Base-by-base conservation (phyloP, 352 stramenopile species). In the Peronospora destructor region DNA sequence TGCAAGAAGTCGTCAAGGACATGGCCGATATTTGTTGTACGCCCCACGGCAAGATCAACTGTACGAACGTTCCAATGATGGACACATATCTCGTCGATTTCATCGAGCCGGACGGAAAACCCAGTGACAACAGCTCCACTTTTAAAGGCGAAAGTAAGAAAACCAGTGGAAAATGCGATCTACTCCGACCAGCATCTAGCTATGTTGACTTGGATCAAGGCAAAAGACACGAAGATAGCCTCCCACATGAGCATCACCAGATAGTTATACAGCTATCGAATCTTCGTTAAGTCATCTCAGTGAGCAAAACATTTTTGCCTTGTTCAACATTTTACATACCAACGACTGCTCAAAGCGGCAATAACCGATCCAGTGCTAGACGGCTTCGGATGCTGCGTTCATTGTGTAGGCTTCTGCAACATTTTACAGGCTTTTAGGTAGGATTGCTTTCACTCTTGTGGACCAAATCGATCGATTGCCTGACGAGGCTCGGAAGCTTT, bases 1-100 rank as follows among this genome's bases (percentile, higher is more conserved):
- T 93, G 6, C 82, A 87, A 59, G 73, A 88, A 10, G 79, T 91
- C 13, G 76, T 90, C 37, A 81, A 84, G 38, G 79, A 79, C n/a
- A 91, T 91, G 79, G 67, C 75, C 5, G 82, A 93, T 56, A 84
- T 93, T 40, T 64, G 71, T 25, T 93, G 81, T 46, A 88, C 75
- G 37, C 86, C 87, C 47, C 68, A 93, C 60, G 83, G 85, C 56
- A 85, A 84, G 57, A 77, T 73, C 45, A 83, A 70, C 36, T 91
- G 91, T 47, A 93, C 82, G 16, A 88, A 88, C 53, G 63, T 88
- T 53, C 59, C 65, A 36, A 78, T 85, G 57, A 89, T 93, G 77
- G 76, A 87, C 59, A 93, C 79, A 37, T 91, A 88, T 49, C 55
- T 93, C 8, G 76, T 90, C 14, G 79, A 93, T 25, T 88, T 89